Evolutionary conservation across 2,329 filamentous ascomycete genomes (phyloP).

Genomic region (Dothistroma pini): DNA sequence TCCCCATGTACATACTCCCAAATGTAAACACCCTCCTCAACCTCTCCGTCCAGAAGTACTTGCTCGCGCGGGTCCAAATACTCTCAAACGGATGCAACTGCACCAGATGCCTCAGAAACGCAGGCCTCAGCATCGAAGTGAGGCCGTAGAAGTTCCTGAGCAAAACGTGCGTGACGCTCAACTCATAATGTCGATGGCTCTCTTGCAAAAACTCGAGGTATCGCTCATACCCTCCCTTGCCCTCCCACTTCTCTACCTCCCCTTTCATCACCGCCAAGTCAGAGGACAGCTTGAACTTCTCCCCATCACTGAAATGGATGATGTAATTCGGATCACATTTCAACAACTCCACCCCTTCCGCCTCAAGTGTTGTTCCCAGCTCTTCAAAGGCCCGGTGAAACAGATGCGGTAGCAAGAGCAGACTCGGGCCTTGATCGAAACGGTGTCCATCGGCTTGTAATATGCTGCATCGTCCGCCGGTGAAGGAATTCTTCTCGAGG

Average conservation of each 20-base stretch:
- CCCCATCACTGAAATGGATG: conserved; percentile 68
- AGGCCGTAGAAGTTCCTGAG: conserved; percentile 63
- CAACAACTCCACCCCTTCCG: conserved; percentile 63
- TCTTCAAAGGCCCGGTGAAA: conserved; percentile 68
- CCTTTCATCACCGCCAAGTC: conserved; percentile 67
- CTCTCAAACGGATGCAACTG: conserved; percentile 67
- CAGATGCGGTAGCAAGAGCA: conserved; percentile 66
- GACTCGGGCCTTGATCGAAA: conserved; percentile 73
- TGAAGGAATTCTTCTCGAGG: conserved; percentile 72
- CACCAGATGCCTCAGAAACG: conserved; percentile 58
- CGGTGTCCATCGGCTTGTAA: conserved; percentile 60
- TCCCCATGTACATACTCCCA: conserved; percentile 79
- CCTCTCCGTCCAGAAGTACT: conserved; percentile 67
- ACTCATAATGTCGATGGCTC: conserved; percentile 66
- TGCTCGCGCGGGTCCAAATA: conserved; percentile 62
- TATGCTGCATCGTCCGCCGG: conserved; percentile 67
- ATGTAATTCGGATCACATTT: conserved; percentile 75
- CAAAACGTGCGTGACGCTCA: conserved; percentile 63
- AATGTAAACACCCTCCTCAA: conserved; percentile 70
- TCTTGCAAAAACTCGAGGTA: conserved; percentile 66
- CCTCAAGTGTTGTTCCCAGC: conserved; percentile 61
- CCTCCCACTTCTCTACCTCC: conserved; percentile 70
- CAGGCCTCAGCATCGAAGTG: conserved; percentile 54
- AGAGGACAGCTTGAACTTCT: conserved; percentile 61
- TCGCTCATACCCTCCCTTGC: conserved; percentile 65